Base-by-base conservation (phyloP, 2,329 filamentous ascomycete species). In the Sordariomycetes sp. region DNA sequence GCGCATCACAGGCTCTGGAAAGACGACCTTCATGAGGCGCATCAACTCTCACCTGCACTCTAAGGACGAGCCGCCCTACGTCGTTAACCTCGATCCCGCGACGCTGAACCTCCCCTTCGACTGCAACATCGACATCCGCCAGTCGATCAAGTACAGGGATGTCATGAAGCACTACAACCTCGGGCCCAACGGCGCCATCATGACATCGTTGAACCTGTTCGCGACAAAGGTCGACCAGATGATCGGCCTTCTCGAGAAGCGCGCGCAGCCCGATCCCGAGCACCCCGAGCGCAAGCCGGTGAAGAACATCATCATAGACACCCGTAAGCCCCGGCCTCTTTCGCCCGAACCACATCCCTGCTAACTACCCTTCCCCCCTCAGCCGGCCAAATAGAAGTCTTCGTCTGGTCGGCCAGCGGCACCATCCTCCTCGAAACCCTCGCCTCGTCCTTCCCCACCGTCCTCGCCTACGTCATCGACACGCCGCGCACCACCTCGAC, bases 91-190 rank as follows among this genome's bases (percentile, higher is more conserved):
- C 62, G 94, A 99, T 69, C 94, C 94, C 1, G 94, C 95, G 48
- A 94, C 99, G 10, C 82, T 92, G 67, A 90, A 87, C 64, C 89
- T 97, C 7, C 94, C 95, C 3, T 99, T 97, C 69, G 93, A 96
- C 65, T 86, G 88, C 71, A 99, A 99, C 73, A 97, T 99, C 74
- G 94, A 99, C 74, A 99, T 99, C 65, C 90, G 95, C 67, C 94
- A 99, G 74, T 94, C 89, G 28, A 93, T 99, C 71, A 97, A 99
- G 80, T 99, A 99, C 79, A 94, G 96, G 71, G 93, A 99, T 74
- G 94, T 99, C 63, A 99, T 99, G 95, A 95, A 93, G 74, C 92
- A 97, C 74, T 97, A 97, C 73, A 97, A 97, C 69, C 82, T 99
- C 0, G 94, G 94, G 0, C 94, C 94, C 10, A 99, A 99, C 75